These are phyloP conservation scores for Friedmanniomyces endolithicus DNA, from an alignment of 495 filamentous ascomycete genomes.

Conservation along the genomic window DNA sequence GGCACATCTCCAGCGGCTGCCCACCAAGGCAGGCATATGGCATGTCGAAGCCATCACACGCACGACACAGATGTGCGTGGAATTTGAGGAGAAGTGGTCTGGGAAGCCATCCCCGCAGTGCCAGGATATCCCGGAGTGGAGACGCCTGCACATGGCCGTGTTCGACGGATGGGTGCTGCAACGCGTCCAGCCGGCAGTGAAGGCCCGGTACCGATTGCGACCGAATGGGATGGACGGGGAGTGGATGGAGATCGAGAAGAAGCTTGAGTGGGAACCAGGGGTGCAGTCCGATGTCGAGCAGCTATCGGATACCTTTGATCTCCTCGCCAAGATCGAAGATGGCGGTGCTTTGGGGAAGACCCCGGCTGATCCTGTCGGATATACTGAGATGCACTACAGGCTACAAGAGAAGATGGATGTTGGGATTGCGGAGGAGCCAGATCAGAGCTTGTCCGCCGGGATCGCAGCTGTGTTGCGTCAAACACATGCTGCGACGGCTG, in stretches of 20 bases:
- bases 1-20: neutral
- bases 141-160: conserved; percentile 1
- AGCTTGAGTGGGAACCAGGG: neutral
- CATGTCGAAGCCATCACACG: conserved; percentile 11
- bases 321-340: neutral
- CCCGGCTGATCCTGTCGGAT: neutral
- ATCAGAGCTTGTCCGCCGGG: no score
- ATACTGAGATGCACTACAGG: neutral
- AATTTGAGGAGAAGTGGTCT: conserved; percentile 3
- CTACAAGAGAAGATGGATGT: no score
- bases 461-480: no score
- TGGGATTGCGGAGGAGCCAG: no score
- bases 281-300: neutral
- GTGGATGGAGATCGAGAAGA: conserved; percentile 1
- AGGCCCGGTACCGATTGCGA: neutral
- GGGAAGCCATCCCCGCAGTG: neutral
- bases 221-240: conserved; percentile 16
- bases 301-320: neutral
- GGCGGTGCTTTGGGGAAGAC: neutral
- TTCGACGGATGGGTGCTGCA: conserved; percentile 3
- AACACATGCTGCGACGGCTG: no score
- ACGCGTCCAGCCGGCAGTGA: neutral
- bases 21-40: conserved; percentile 7
- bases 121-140: conserved; percentile 12
- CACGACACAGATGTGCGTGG: neutral